Percentiles rank a stretch among this genome's conserved stretches.
phyloP scores from a whole-genome alignment of 2,329 filamentous ascomycete genomes.

The Nakataea oryzae region DNA sequence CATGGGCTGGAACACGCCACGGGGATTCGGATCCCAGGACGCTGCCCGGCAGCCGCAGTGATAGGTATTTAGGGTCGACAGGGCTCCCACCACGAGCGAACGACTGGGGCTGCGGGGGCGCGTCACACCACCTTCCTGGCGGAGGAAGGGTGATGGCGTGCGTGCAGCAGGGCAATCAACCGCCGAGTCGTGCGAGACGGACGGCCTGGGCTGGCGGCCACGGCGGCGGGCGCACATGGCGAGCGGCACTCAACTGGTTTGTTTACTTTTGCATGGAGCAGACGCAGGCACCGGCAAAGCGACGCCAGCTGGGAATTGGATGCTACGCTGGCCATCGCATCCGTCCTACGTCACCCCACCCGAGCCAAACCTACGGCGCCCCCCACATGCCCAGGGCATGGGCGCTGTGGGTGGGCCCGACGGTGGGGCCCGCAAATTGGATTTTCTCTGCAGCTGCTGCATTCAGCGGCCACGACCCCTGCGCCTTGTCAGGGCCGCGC shows the following conservation, averaged over 20 bases:
- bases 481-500: too few relatives aligned
- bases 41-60: too few relatives aligned
- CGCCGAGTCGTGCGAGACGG: too few relatives aligned
- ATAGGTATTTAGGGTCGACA: not conserved
- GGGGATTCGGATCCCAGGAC: not conserved
- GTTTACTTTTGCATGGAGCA: too few relatives aligned
- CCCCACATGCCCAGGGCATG: too few relatives aligned
- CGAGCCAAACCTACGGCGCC: too few relatives aligned
- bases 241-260: not conserved
- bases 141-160: too few relatives aligned
- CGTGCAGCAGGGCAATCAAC: too few relatives aligned
- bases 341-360: not conserved
- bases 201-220: too few relatives aligned
- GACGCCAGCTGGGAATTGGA: not conserved
- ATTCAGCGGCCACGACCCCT: not conserved
- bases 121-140: not conserved
- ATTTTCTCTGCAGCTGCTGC: not conserved
- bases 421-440: not conserved
- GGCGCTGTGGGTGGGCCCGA: not conserved
- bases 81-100: too few relatives aligned
- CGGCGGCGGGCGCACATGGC: not conserved
- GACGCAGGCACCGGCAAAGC: too few relatives aligned
- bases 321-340: not conserved
- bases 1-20: not conserved
- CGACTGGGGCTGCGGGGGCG: too few relatives aligned